These are phyloP conservation scores for Dichotomocladium elegans DNA, from an alignment of 371 early-diverging fungal genomes.

Conservation along the genomic window DNA sequence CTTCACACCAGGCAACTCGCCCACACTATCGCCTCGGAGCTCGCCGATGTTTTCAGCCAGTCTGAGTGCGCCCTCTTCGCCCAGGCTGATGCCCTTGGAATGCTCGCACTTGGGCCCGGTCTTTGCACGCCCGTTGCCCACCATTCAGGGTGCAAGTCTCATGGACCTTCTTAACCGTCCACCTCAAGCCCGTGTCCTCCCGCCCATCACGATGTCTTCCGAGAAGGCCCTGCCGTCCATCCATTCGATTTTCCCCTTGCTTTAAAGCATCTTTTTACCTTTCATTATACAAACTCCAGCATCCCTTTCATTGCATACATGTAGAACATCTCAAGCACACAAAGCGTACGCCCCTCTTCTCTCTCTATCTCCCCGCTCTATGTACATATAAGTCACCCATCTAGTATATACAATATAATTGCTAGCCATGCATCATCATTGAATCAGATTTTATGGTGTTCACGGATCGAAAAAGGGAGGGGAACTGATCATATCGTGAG, in stretches of 20 bases:
- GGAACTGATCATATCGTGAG: no score
- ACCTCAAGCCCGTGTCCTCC: constrained; percentile 38
- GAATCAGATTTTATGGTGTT: no score
- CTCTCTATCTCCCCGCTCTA: background rate
- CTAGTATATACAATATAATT: no score
- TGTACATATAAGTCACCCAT: no score
- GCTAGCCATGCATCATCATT: background rate
- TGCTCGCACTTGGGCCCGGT: constrained; percentile 20
- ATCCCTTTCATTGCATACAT: background rate
- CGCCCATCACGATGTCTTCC: constrained; percentile 25
- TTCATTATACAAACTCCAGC: background rate
- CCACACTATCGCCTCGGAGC: constrained; percentile 26
- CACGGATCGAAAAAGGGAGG: no score
- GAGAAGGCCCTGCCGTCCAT: constrained; percentile 17
- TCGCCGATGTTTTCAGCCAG: constrained; percentile 12
- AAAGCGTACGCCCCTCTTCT: background rate
- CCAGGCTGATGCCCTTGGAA: constrained; percentile 26
- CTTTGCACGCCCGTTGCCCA: constrained; percentile 12
- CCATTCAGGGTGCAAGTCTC: constrained; percentile 10
- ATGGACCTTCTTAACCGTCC: constrained; percentile 38
- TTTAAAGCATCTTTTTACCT: background rate
- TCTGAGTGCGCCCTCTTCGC: background rate
- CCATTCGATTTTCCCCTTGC: constrained; percentile 16
- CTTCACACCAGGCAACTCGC: constrained; percentile 43
- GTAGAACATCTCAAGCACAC: background rate